Conservation (phyloP, 192 early-diverging fungal genomes). For the Coemansia sp. region DNA sequence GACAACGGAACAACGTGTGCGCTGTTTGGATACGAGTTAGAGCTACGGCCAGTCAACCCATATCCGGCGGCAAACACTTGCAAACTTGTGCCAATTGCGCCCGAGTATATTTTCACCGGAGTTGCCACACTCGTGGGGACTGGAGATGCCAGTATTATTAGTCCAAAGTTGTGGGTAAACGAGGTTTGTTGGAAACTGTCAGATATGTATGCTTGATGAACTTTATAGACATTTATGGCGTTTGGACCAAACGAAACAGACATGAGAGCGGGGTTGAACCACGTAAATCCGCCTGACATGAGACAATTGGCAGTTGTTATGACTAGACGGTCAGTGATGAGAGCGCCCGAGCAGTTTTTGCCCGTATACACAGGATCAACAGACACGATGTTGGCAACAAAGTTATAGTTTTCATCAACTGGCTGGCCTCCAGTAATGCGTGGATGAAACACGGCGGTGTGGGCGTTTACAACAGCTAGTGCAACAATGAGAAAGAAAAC, state of each 20-base stretch:
- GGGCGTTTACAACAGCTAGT: neutral
- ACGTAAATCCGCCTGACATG: constrained; percentile 8
- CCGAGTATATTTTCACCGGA: constrained; percentile 16
- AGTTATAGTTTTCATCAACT: neutral
- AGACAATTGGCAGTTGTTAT: constrained; percentile 43
- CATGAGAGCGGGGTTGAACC: constrained; percentile 19
- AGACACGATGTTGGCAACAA: constrained; percentile 29
- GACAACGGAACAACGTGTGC: neutral
- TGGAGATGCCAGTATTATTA: constrained; percentile 17
- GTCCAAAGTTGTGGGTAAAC: constrained; percentile 24
- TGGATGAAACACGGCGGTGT: neutral
- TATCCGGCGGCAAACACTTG: constrained; percentile 16
- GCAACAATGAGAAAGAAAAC: neutral
- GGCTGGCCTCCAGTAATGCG: constrained; percentile 10
- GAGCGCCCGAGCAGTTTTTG: constrained; percentile 34
- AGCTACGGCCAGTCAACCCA: neutral
- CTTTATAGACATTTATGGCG: constrained; percentile 8
- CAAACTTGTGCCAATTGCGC: neutral
- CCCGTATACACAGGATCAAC: constrained; percentile 19
- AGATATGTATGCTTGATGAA: constrained; percentile 13
- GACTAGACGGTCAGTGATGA: constrained; percentile 17
- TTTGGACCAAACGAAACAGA: constrained; percentile 14
- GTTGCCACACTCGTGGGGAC: constrained; percentile 14
- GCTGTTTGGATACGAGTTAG: neutral
- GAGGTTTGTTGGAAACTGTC: constrained; percentile 5